A percentile compares a stretch with the other conserved stretches of the same genome.
These are phyloP conservation scores for Trametes polyzona DNA, from an alignment of 1,284 basidiomycete genomes.

Conservation along the genomic window DNA sequence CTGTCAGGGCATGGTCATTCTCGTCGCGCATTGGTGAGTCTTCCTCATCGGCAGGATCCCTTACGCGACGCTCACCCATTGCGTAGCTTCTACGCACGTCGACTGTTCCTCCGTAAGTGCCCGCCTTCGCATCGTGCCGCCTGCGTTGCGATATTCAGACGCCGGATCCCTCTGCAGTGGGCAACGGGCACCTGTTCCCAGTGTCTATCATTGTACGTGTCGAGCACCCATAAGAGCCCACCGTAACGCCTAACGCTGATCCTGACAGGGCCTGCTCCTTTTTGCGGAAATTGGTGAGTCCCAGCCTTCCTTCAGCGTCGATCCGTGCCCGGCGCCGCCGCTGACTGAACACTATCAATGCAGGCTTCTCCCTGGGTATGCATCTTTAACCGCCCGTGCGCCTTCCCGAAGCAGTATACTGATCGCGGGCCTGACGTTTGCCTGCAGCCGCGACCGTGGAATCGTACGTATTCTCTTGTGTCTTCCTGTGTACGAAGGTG, in stretches of 20 bases:
- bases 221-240: background rate
- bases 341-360: background rate
- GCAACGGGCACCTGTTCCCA: conserved; percentile 4
- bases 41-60: background rate
- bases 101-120: conserved; percentile 7
- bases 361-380: conserved; percentile 5
- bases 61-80: background rate
- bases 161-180: background rate
- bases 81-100: conserved; percentile 6
- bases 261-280: conserved; percentile 1
- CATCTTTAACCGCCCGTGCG: background rate
- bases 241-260: background rate
- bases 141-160: background rate
- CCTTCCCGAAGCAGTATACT: background rate
- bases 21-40: conserved; percentile 6
- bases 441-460: conserved; percentile 4
- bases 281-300: conserved; percentile 6
- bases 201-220: conserved; percentile 5
- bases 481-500: background rate
- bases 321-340: background rate
- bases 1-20: conserved; percentile 5
- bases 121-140: background rate
- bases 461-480: background rate
- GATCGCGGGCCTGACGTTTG: no score
- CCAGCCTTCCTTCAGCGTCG: background rate